Conservation (phyloP, 2,329 filamentous ascomycete species). For the Boeremia exigua region DNA sequence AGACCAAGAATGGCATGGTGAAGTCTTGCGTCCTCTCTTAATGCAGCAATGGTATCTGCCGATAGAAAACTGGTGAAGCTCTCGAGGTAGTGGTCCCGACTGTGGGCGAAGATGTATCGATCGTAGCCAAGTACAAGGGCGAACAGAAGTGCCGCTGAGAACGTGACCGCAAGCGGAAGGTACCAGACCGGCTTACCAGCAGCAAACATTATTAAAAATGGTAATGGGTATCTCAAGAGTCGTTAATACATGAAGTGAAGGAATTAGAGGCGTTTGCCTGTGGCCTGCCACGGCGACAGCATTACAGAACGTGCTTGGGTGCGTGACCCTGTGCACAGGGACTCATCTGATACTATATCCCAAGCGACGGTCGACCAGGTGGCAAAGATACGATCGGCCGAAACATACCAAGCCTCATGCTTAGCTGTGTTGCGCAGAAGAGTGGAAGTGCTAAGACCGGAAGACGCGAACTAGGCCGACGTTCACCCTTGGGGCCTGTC, state of each 20-base stretch:
- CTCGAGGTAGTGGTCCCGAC: conserved; percentile 5
- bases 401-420: conserved; percentile 36
- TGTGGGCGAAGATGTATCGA: conserved; percentile 9
- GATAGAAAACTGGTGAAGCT: conserved; percentile 24
- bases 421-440: background rate
- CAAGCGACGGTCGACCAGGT: conserved; percentile 3
- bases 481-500: background rate
- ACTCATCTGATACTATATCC: conserved; percentile 18
- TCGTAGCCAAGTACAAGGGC: conserved; percentile 24
- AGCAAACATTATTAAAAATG: conserved; percentile 35
- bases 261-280: background rate
- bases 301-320: conserved; percentile 1
- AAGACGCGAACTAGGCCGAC: background rate
- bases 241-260: conserved; percentile 15
- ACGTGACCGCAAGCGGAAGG: conserved; percentile 25
- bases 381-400: conserved; percentile 7
- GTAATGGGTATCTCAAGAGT: conserved; percentile 20
- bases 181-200: conserved; percentile 33
- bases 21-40: conserved; percentile 31
- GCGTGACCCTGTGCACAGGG: conserved; percentile 3
- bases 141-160: conserved; percentile 25
- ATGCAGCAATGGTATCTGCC: conserved; percentile 30
- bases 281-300: conserved; percentile 21
- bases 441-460: background rate
- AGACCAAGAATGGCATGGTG: conserved; percentile 31